A percentile compares a stretch with the other conserved stretches of the same genome.
Conservation (phyloP, 768 basidiomycete genomes). For the Serendipita sp. region DNA sequence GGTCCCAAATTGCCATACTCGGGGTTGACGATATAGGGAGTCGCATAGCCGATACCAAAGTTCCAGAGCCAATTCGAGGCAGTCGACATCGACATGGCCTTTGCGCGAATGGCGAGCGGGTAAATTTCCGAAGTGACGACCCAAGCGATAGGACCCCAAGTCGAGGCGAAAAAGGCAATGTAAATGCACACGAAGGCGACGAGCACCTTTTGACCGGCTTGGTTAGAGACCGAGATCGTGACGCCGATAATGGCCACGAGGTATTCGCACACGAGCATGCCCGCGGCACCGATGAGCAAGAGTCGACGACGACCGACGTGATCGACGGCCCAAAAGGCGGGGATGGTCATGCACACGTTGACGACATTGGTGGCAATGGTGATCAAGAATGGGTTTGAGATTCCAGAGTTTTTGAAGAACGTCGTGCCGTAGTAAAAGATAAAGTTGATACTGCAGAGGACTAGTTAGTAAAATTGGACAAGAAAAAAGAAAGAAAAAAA, state of each 20-base stretch:
- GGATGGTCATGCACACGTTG: conserved; percentile 61
- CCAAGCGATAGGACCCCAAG: conserved; percentile 63
- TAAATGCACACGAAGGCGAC: conserved; percentile 40
- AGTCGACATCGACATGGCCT: conserved; percentile 60
- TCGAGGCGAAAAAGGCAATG: conserved; percentile 24
- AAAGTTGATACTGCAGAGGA: conserved; percentile 39
- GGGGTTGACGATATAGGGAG: conserved; percentile 13
- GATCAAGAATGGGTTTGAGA: conserved; percentile 41
- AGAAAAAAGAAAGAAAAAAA: not conserved
- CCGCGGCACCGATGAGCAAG: conserved; percentile 59
- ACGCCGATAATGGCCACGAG: conserved; percentile 56
- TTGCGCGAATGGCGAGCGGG: conserved; percentile 67
- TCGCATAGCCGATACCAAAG: conserved; percentile 42
- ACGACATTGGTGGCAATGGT: conserved; percentile 56
- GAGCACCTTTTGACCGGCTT: conserved; percentile 45
- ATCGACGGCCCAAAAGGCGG: conserved; percentile 71
- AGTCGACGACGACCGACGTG: conserved; percentile 66
- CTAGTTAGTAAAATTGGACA: too few species aligned
- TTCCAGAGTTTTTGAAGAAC: conserved; percentile 45
- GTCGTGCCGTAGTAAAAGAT: conserved; percentile 58
- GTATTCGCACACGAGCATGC: conserved; percentile 76
- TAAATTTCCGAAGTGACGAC: conserved; percentile 63
- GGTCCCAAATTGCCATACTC: conserved; percentile 7
- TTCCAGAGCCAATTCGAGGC: conserved; percentile 72
- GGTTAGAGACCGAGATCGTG: conserved; percentile 25